Conservation (phyloP, 371 early-diverging fungal species). For the Saksenaea oblongispora region DNA sequence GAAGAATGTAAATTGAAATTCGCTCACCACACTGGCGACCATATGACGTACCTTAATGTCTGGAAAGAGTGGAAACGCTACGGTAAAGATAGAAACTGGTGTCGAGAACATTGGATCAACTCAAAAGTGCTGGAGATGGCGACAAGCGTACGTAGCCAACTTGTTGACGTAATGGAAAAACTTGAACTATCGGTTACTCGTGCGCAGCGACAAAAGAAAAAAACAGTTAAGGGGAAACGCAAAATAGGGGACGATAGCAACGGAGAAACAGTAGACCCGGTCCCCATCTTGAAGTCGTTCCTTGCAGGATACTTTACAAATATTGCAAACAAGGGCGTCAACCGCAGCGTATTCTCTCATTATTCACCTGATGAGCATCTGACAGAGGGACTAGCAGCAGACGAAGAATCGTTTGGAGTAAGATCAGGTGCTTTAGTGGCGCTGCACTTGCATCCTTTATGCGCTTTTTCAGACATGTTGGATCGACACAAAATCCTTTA, state of each 20-base stretch:
- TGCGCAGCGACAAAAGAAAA: constrained; percentile 24
- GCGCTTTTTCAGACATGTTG: constrained; percentile 53
- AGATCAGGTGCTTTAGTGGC: constrained; percentile 54
- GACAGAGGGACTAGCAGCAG: constrained; percentile 19
- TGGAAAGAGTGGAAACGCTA: constrained; percentile 88
- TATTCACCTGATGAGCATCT: constrained; percentile 58
- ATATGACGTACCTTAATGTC: constrained; percentile 84
- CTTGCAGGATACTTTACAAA: constrained; percentile 77
- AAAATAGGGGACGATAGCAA: constrained; percentile 21
- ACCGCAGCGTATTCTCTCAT: constrained; percentile 72
- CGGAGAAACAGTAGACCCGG: constrained; percentile 37
- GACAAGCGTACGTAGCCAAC: constrained; percentile 86
- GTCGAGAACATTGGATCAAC: constrained; percentile 89
- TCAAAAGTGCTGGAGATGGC: constrained; percentile 84
- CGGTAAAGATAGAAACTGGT: constrained; percentile 79
- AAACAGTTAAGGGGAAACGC: constrained; percentile 15
- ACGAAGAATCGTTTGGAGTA: constrained; percentile 15
- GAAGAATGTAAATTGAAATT: constrained; percentile 76
- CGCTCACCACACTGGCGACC: constrained; percentile 82
- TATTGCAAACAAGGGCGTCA: constrained; percentile 72
- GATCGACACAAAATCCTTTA: constrained; percentile 42
- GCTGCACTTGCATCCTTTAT: constrained; percentile 67
- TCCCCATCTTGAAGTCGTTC: constrained; percentile 67
- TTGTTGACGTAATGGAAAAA: constrained; percentile 85
- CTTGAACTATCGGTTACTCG: constrained; percentile 63